Conservation (phyloP, 805 yeast species). For the Pichia nanzhaoensis region DNA sequence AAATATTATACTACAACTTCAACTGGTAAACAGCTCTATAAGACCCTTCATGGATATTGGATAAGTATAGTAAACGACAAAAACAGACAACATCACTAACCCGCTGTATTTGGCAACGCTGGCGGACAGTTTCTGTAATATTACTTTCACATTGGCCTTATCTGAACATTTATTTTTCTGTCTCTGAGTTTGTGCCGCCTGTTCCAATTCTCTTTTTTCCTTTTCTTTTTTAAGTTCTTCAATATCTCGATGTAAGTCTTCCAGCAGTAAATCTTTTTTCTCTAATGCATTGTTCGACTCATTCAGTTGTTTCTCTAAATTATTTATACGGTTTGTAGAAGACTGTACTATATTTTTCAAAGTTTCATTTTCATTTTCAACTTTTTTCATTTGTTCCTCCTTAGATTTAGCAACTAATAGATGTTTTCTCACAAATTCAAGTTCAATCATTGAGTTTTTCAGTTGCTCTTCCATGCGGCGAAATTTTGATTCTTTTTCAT, state of each 20-base stretch:
- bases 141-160: background rate
- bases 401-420: constrained; percentile 16
- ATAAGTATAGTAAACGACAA: background rate
- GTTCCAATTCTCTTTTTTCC: background rate
- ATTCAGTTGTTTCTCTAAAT: constrained; percentile 2
- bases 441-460: constrained; percentile 17
- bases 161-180: background rate
- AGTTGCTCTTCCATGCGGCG: constrained; percentile 19
- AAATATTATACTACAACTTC: background rate
- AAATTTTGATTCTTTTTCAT: background rate
- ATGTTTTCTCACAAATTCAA: constrained; percentile 18
- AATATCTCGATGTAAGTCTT: background rate
- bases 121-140: constrained; percentile 1
- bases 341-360: background rate
- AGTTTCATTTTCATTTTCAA: constrained; percentile 12
- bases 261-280: background rate
- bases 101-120: constrained; percentile 3
- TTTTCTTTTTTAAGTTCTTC: background rate
- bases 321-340: constrained; percentile 2
- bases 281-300: background rate
- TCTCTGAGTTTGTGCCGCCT: background rate
- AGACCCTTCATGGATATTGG: background rate
- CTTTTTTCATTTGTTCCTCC: constrained; percentile 14
- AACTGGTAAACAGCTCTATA: background rate
- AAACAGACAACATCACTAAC: background rate